A percentile compares a stretch with the other conserved stretches of the same genome.
phyloP scores from a whole-genome alignment of 2,329 filamentous ascomycete species.

The Dactylellina drechsleri region DNA sequence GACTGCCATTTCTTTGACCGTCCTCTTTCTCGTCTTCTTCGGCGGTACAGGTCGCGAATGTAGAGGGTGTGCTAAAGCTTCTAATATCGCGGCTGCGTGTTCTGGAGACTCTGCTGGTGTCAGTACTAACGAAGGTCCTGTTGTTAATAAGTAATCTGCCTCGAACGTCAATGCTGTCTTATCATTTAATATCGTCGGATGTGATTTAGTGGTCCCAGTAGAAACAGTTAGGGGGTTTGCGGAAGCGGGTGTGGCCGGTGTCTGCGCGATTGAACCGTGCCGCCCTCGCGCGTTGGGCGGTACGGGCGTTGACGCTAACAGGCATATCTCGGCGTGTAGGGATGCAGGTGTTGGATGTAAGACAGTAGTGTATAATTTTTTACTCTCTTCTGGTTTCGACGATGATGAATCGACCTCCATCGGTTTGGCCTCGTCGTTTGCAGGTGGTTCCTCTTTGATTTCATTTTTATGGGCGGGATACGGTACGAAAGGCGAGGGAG shows the following conservation, averaged over 20 bases:
- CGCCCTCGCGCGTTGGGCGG: conserved; percentile 63
- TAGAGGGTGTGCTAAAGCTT: conserved; percentile 77
- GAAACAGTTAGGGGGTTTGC: conserved; percentile 65
- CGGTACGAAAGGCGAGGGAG: conserved; percentile 84
- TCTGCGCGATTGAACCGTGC: conserved; percentile 70
- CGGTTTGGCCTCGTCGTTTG: conserved; percentile 56
- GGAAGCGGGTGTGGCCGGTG: conserved; percentile 61
- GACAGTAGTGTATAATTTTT: conserved; percentile 79
- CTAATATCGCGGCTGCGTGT: conserved; percentile 77
- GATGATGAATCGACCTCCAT: conserved; percentile 40
- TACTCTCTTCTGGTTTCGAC: conserved; percentile 69
- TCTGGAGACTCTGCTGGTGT: conserved; percentile 76
- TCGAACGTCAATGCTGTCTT: conserved; percentile 79
- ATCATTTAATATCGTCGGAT: conserved; percentile 77
- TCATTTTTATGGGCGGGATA: conserved; percentile 69
- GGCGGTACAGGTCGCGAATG: conserved; percentile 80
- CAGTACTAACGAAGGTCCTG: conserved; percentile 78
- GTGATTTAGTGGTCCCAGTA: conserved; percentile 68
- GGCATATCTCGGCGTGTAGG: conserved; percentile 77
- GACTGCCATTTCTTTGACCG: conserved; percentile 90
- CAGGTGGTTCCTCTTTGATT: conserved; percentile 42
- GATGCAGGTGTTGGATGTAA: conserved; percentile 84
- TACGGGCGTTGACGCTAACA: conserved; percentile 77
- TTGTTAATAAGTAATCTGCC: conserved; percentile 77
- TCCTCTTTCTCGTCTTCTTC: conserved; percentile 90